Conservation (phyloP, 1,139 yeast genomes). For the Arxiozyma bovina region DNA sequence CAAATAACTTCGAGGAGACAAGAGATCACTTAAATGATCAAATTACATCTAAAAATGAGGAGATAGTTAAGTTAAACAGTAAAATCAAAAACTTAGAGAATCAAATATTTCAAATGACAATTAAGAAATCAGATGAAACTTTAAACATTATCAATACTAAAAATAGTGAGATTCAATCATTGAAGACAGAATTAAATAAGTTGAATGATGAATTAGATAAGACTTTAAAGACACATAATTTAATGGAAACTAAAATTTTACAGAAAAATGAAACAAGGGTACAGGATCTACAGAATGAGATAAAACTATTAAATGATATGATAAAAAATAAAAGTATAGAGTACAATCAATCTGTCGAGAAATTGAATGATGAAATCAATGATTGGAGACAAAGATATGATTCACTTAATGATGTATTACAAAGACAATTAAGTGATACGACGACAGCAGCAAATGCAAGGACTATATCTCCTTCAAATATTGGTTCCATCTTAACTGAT, state of each 20-base stretch:
- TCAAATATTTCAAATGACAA: slow-evolving; percentile 14
- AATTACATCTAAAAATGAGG: not conserved
- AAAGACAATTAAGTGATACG: slow-evolving; percentile 2
- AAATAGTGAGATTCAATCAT: slow-evolving; percentile 19
- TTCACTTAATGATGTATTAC: slow-evolving; percentile 4
- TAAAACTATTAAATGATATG: not conserved
- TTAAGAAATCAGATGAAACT: slow-evolving; percentile 14
- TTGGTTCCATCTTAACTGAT: not conserved
- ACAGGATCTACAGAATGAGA: slow-evolving; percentile 5
- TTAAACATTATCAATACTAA: slow-evolving; percentile 15
- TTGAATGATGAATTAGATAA: not conserved
- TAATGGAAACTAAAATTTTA: slow-evolving; percentile 1
- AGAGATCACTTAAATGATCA: not conserved
- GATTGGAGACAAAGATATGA: slow-evolving; percentile 13
- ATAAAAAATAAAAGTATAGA: slow-evolving; percentile 1
- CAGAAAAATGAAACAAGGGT: slow-evolving; percentile 4
- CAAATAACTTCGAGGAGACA: slow-evolving; percentile 6
- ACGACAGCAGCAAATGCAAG: not conserved
- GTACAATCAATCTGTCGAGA: not conserved
- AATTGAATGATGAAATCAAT: slow-evolving; percentile 12
- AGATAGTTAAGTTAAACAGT: not conserved
- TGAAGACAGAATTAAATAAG: slow-evolving; percentile 10
- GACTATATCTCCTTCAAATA: not conserved
- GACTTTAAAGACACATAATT: slow-evolving; percentile 3
- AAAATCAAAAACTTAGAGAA: slow-evolving; percentile 12